Percentiles rank a stretch among this genome's conserved stretches.
phyloP scores from a whole-genome alignment of 495 filamentous ascomycete genomes.

The Aspergillus incahuasiensis region DNA sequence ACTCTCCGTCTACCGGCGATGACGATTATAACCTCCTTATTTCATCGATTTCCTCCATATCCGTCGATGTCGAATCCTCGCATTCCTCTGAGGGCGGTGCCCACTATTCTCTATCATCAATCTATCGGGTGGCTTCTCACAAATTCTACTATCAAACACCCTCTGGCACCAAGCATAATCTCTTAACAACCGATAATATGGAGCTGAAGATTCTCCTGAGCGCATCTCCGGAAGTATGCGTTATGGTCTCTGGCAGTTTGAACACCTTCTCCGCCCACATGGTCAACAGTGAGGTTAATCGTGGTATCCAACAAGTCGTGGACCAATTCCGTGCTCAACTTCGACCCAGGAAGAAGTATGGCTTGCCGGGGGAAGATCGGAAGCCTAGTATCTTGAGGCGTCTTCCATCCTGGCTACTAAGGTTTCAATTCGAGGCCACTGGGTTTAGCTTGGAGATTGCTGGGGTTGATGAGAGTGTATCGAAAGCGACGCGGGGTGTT shows the following conservation, averaged over 20 bases:
- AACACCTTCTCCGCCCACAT: slow-evolving; percentile 87
- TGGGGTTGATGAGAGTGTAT: slow-evolving; percentile 77
- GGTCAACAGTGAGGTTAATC: slow-evolving; percentile 84
- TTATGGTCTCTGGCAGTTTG: slow-evolving; percentile 72
- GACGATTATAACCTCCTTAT: slow-evolving; percentile 92
- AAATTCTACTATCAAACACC: slow-evolving; percentile 93
- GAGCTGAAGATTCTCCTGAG: slow-evolving; percentile 81
- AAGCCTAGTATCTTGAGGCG: slow-evolving; percentile 68
- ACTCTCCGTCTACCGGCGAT: slow-evolving; percentile 47
- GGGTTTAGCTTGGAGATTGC: slow-evolving; percentile 89
- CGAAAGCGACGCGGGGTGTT: slow-evolving; percentile 69
- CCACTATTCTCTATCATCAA: slow-evolving; percentile 80
- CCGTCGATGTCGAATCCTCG: slow-evolving; percentile 87
- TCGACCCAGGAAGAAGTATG: slow-evolving; percentile 55
- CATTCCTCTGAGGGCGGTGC: slow-evolving; percentile 81
- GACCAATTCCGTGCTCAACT: slow-evolving; percentile 66
- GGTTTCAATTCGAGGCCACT: slow-evolving; percentile 78
- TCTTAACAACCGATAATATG: slow-evolving; percentile 78
- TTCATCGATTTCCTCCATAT: slow-evolving; percentile 86
- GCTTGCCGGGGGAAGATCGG: slow-evolving; percentile 43
- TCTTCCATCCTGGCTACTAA: slow-evolving; percentile 77
- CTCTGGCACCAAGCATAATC: slow-evolving; percentile 71
- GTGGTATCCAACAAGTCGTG: slow-evolving; percentile 87
- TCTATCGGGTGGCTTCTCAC: slow-evolving; percentile 78
- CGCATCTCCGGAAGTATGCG: slow-evolving; percentile 79